phyloP scores from a whole-genome alignment of 495 filamentous ascomycete species.

The Trichoderma erinaceum region DNA sequence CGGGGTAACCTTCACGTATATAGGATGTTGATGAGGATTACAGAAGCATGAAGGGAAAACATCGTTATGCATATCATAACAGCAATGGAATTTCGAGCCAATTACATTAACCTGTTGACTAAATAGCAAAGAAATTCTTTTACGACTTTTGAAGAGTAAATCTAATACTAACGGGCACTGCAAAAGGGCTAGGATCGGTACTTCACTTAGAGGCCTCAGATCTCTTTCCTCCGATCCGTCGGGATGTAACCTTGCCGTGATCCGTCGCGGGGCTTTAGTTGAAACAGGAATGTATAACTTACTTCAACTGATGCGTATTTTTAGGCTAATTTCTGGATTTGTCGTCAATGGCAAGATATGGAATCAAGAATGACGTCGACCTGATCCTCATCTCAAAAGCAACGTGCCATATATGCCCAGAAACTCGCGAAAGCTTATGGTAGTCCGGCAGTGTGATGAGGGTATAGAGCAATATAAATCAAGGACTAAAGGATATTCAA shows the following conservation, averaged over 20 bases:
- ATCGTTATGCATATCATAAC: too few relatives aligned
- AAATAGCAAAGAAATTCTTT: too few relatives aligned
- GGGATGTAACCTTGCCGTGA: not conserved
- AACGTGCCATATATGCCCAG: not conserved
- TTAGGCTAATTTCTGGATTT: not conserved
- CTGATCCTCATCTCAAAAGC: not conserved
- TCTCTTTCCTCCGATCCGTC: not conserved
- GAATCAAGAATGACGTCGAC: not conserved
- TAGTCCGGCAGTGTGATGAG: not conserved
- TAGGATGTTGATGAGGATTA: too few relatives aligned
- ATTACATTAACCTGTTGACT: too few relatives aligned
- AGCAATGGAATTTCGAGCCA: too few relatives aligned
- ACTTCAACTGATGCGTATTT: not conserved
- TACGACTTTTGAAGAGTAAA: not conserved
- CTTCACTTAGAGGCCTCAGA: not conserved
- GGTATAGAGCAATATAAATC: not conserved
- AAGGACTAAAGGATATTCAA: not conserved
- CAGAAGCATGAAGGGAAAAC: too few relatives aligned
- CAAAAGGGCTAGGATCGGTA: not conserved
- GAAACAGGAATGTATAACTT: not conserved
- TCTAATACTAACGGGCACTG: not conserved
- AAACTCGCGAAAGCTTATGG: not conserved
- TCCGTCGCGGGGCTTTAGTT: not conserved
- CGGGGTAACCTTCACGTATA: not conserved
- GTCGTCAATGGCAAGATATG: not conserved